Evolutionary conservation across 495 filamentous ascomycete species (phyloP), one percentile per base, ranked within the genome.

Genomic region (Tuber brumale): DNA sequence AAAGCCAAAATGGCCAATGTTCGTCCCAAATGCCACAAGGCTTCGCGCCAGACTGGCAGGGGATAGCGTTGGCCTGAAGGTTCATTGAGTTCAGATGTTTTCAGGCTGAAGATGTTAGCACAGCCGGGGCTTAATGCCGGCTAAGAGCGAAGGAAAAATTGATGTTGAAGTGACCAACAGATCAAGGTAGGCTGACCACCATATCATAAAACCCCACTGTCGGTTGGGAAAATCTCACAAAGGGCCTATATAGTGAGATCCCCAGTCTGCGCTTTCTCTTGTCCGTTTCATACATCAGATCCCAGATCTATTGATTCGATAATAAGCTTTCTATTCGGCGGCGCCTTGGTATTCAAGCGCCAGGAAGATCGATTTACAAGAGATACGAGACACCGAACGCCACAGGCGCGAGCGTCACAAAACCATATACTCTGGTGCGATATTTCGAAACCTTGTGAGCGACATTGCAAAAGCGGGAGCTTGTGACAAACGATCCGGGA

Each of bases 31-130:
- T 16, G 57, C 57, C 12, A 14, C 14, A 31, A 27, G 12, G 14
- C 35, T 35, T 19, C 57, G 18, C 2, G 18, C 57, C 35, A 18
- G 27, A 19, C 12, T 18, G 57, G 57, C 31, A 35, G 57, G 57
- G 57, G 57, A 35, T 35, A 66, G 57, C 31, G 14, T 66, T 35
- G 27, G 27, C 27, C n/a, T 8, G 57, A 66, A 31, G 27, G 31
- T 35, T 35, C 27, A 35, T 66, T 66, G 57, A 18, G 57, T 35
- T 35, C 57, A 66, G 57, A 31, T 66, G 57, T 19, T 66, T 66
- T 66, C 27, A 66, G 57, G 57, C 57, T 66, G 57, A 66, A 66
- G 57, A 66, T 66, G 12, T 66, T 66, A 66, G 57, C 57, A 27
- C 57, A 18, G 1, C 57, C 27, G 57, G 57, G 57, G 14, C 27